Evolutionary conservation across 768 basidiomycete species (phyloP).

Genomic region (Podaxis sp.): DNA sequence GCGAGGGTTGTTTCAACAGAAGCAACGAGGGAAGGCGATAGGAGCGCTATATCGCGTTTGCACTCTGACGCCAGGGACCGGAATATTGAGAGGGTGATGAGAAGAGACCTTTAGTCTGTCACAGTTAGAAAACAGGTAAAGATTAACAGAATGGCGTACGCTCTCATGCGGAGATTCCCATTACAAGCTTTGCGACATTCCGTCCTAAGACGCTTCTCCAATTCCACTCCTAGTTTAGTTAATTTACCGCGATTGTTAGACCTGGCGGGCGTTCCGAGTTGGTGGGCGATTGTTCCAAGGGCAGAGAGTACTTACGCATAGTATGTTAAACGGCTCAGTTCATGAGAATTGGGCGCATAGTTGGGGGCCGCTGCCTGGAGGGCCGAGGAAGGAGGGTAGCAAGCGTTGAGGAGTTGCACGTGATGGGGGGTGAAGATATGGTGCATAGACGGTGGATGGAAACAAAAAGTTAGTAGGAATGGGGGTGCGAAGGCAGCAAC

Average conservation of each 20-base stretch:
- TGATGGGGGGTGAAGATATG: conserved; percentile 79
- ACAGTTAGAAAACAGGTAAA: neutral
- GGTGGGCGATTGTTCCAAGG: neutral
- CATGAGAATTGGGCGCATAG: conserved; percentile 79
- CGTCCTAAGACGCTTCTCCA: conserved; percentile 68
- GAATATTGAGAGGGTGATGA: conserved; percentile 82
- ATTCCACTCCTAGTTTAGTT: conserved; percentile 69
- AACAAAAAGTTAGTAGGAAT: neutral
- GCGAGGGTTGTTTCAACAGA: conserved; percentile 59
- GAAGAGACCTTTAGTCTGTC: conserved; percentile 52
- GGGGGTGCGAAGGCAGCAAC: neutral
- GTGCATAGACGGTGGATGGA: conserved; percentile 45
- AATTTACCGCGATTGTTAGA: conserved; percentile 82
- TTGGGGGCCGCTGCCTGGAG: conserved; percentile 74
- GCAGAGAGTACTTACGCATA: conserved; percentile 51
- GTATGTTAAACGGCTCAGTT: conserved; percentile 81
- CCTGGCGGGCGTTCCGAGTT: conserved; percentile 24
- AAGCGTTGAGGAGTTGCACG: conserved; percentile 78
- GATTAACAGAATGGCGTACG: conserved; percentile 48
- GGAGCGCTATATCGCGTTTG: conserved; percentile 73
- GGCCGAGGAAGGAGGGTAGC: conserved; percentile 79
- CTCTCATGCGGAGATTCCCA: conserved; percentile 76
- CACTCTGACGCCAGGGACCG: conserved; percentile 85
- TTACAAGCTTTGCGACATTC: conserved; percentile 69
- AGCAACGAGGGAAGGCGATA: conserved; percentile 67